A percentile compares a stretch with the other conserved stretches of the same genome.
phyloP scores from a whole-genome alignment of 2,329 filamentous ascomycete species.

The Alternaria longipes region DNA sequence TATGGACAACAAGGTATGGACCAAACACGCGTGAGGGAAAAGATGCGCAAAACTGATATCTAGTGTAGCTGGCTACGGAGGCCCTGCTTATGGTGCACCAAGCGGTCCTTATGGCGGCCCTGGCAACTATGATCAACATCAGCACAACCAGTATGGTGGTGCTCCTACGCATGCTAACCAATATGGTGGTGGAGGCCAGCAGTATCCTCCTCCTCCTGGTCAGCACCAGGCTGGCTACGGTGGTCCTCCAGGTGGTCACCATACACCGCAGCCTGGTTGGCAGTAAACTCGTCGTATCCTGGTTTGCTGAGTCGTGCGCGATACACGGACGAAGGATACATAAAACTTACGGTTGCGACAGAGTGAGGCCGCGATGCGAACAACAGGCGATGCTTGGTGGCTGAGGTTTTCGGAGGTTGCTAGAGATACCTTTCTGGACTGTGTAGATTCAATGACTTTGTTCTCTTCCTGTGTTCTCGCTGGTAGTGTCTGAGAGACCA shows the following conservation, averaged over 20 bases:
- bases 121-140: conserved; percentile 43
- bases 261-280: conserved; percentile 40
- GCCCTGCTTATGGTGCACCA: conserved; percentile 36
- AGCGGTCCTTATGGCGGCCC: conserved; percentile 37
- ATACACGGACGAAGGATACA: background rate
- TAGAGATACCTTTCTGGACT: conserved; percentile 15
- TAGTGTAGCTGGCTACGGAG: conserved; percentile 42
- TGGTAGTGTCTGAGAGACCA: background rate
- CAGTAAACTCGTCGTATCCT: conserved; percentile 11
- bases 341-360: background rate
- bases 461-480: background rate
- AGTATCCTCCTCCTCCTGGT: conserved; percentile 28
- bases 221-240: conserved; percentile 23
- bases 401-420: background rate
- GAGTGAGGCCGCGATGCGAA: background rate
- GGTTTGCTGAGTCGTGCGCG: background rate
- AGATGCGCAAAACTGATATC: conserved; percentile 9
- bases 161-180: conserved; percentile 24
- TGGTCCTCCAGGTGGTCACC: conserved; percentile 13
- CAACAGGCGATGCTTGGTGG: background rate
- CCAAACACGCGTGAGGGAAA: background rate
- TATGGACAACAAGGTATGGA: conserved; percentile 38
- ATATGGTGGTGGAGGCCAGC: conserved; percentile 22
- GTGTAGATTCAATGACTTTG: conserved; percentile 15
- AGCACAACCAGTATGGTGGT: conserved; percentile 39